A percentile compares a stretch with the other conserved stretches of the same genome.
Conservation (phyloP, 495 filamentous ascomycete species). For the Trichoderma parareesei region DNA sequence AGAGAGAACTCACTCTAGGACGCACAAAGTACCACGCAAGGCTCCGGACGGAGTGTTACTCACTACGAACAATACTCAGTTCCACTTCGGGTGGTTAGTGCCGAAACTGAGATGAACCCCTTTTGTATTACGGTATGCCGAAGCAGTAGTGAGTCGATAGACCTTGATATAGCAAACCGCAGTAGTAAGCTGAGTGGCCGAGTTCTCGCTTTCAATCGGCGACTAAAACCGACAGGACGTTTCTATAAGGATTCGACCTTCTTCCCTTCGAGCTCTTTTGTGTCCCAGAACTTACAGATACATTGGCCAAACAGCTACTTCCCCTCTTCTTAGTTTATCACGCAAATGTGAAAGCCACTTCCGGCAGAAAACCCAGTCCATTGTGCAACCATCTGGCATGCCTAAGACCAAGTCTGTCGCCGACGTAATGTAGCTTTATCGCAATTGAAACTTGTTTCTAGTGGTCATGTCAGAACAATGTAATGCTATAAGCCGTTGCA, state of each 20-base stretch:
- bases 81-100: no score
- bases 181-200: no score
- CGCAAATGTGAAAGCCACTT: constrained; percentile 37
- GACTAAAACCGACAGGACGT: constrained; percentile 33
- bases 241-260: constrained; percentile 36
- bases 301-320: constrained; percentile 46
- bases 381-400: constrained; percentile 19
- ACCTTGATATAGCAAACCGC: no score
- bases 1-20: no score
- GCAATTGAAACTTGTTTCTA: constrained; percentile 30
- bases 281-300: constrained; percentile 37
- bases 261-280: constrained; percentile 33
- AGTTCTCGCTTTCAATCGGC: no score
- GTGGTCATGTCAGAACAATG: constrained; percentile 33
- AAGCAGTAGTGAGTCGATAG: no score
- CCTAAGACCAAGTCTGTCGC: constrained; percentile 28
- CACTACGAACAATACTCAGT: no score
- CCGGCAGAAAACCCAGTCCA: constrained; percentile 28
- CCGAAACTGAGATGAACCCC: no score
- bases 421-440: constrained; percentile 36
- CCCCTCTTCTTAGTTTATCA: constrained; percentile 37
- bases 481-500: constrained; percentile 28
- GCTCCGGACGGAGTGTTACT: no score
- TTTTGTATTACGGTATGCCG: no score
- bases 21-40: no score